Base-by-base conservation (phyloP, 345 rosid genomes). In the Crucihimalaya himalaica region DNA sequence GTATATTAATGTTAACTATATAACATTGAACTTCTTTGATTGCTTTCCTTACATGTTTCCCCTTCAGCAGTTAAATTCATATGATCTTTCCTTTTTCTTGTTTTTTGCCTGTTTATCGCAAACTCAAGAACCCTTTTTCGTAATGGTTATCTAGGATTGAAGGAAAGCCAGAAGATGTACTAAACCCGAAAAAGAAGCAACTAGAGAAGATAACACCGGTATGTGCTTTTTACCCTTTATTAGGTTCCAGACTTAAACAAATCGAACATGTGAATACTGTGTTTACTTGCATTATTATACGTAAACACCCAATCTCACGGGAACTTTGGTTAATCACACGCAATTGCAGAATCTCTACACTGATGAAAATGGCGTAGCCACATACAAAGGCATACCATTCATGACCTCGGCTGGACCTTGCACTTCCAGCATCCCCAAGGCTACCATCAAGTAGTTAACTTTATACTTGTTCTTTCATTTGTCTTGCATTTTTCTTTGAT, bases 141-240 rank as follows among this genome's bases (percentile, higher is more conserved):
- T 59, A 59, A 31, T 43, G 51, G 67, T 81, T 43, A 15, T 84
- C 0, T 59, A 89, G 97, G 88, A 79, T 91, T 53, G 97, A 94
- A 73, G 97, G 97, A 37, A 92, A 91, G 87, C 89, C 97, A n/a
- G 98, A 92, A 83, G 98, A 88, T 52, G 87, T 89, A 46, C 80
- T 91, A 66, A 95, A 95, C 82, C 99, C 97, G 5, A 95, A 95
- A 78, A 94, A 89, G 86, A 94, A 91, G 87, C 97, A 89, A 77
- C 80, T 95, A 75, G 99, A 95, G 79, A 89, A 92, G 82, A 90
- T 95, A 78, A 85, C 97, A 58, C 97, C 88, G 80, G 97, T 92
- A 90, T 34, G 88, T 66, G 10, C 43, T 55, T 34, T 7, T 12
- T 10, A 2, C 8, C 5, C 8, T 0, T 34, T 23, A 45, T 52